phyloP scores from a whole-genome alignment of 768 basidiomycete genomes.

The Xerocomellus chrysenteron region DNA sequence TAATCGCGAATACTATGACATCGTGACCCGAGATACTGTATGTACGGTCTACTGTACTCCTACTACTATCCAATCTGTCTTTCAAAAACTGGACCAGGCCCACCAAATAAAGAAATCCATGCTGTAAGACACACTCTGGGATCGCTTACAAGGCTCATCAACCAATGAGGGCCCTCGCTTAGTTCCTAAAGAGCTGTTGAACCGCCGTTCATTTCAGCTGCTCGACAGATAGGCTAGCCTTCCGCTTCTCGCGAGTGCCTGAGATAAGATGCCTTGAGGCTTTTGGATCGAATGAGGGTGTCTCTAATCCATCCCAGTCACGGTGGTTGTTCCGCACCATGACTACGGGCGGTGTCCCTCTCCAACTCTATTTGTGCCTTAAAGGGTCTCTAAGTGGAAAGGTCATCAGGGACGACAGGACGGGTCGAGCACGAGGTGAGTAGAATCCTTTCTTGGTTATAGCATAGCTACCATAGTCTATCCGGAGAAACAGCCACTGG shows the following conservation, averaged over 20 bases:
- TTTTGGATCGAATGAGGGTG: not conserved
- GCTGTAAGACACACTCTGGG: too few relatives aligned
- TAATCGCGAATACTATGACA: too few relatives aligned
- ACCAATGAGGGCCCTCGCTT: too few relatives aligned
- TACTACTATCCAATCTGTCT: too few relatives aligned
- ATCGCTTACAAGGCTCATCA: too few relatives aligned
- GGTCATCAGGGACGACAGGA: not conserved
- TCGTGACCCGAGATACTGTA: too few relatives aligned
- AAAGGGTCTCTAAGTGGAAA: too few relatives aligned
- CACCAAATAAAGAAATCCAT: too few relatives aligned
- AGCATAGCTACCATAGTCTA: not conserved
- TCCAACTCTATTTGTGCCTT: constrained; percentile 13
- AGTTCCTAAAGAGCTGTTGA: too few relatives aligned
- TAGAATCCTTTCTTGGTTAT: not conserved
- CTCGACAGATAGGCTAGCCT: not conserved
- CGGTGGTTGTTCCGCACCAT: not conserved
- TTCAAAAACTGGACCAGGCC: too few relatives aligned
- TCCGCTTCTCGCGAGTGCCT: not conserved
- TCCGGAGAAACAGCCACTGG: not conserved
- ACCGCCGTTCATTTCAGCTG: too few relatives aligned
- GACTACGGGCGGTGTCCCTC: not conserved
- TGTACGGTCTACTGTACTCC: not conserved
- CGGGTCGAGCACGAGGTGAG: not conserved
- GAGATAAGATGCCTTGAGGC: not conserved
- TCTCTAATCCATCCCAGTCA: not conserved